Conservation (phyloP, 257 asterid species). For the Coffea canephora region DNA sequence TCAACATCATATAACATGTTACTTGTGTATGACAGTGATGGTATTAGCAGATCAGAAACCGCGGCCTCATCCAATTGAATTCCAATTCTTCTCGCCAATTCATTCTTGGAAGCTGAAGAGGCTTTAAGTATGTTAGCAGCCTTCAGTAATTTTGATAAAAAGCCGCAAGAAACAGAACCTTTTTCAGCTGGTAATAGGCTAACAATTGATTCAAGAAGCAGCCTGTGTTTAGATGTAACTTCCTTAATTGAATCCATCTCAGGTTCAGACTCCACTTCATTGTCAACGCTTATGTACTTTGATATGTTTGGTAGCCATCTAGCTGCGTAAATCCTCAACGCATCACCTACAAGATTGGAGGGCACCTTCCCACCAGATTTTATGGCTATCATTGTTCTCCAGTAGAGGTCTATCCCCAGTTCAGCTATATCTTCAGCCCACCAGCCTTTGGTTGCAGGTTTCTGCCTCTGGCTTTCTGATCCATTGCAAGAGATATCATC, state of each 20-base stretch:
- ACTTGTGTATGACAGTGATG: conserved; percentile 35
- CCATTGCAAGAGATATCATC: conserved; percentile 64
- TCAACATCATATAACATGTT: conserved; percentile 58
- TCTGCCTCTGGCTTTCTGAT: conserved; percentile 46
- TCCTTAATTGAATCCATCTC: conserved; percentile 33
- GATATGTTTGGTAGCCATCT: conserved; percentile 70
- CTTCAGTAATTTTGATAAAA: conserved; percentile 67
- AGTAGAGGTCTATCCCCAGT: conserved; percentile 74
- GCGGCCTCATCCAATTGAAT: conserved; percentile 79
- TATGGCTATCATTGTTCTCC: conserved; percentile 80
- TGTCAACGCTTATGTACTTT: conserved; percentile 32
- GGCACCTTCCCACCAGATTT: conserved; percentile 74
- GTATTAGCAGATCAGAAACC: conserved; percentile 62
- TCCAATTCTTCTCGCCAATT: conserved; percentile 57
- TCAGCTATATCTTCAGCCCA: conserved; percentile 93
- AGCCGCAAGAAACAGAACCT: conserved; percentile 73
- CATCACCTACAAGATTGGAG: conserved; percentile 62
- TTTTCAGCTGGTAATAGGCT: conserved; percentile 74
- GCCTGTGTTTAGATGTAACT: conserved; percentile 46
- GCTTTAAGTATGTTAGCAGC: conserved; percentile 69
- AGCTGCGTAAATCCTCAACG: conserved; percentile 61
- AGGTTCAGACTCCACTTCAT: conserved; percentile 13
- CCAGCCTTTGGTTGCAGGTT: conserved; percentile 50
- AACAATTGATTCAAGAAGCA: conserved; percentile 73
- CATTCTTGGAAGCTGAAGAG: conserved; percentile 66